phyloP scores from a whole-genome alignment of 768 basidiomycete genomes.

The Gyrodon lividus region DNA sequence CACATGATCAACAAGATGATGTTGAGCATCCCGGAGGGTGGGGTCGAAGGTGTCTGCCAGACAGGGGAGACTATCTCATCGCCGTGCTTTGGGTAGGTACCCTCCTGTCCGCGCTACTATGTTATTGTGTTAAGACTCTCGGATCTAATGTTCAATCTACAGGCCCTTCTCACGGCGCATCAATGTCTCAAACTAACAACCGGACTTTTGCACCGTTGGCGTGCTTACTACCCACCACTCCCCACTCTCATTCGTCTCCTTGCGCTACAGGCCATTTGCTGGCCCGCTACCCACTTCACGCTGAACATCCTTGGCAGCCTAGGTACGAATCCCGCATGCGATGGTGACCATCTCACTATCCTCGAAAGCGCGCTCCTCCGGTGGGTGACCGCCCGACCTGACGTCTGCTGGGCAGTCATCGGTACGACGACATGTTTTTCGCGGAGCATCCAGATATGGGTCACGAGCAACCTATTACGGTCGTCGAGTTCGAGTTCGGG shows the following conservation, averaged over 20 bases:
- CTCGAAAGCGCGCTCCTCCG: conserved; percentile 31
- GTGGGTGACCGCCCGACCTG: conserved; percentile 61
- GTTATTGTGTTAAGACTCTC: not conserved
- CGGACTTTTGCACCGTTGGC: conserved; percentile 88
- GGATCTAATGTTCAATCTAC: not conserved
- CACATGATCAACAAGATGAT: conserved; percentile 2
- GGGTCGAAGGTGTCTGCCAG: conserved; percentile 41
- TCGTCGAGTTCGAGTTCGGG: conserved; percentile 7
- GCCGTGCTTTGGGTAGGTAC: conserved; percentile 68
- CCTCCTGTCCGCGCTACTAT: not conserved
- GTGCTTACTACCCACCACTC: conserved; percentile 83
- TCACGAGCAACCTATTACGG: conserved; percentile 77
- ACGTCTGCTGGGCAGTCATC: conserved; percentile 88
- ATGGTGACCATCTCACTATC: conserved; percentile 7
- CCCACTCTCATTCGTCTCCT: conserved; percentile 89
- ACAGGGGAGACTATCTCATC: conserved; percentile 63
- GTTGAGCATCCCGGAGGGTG: conserved; percentile 11
- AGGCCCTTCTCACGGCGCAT: conserved; percentile 84
- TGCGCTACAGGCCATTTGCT: conserved; percentile 93
- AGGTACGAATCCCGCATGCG: conserved; percentile 15
- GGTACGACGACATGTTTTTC: conserved; percentile 85
- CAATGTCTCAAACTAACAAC: conserved; percentile 88
- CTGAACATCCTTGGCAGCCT: conserved; percentile 62
- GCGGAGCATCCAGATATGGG: conserved; percentile 90
- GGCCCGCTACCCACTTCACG: conserved; percentile 89